These are phyloP conservation scores for Paraphaeosphaeria minitans DNA, from an alignment of 2,329 filamentous ascomycete species.

Conservation along the genomic window DNA sequence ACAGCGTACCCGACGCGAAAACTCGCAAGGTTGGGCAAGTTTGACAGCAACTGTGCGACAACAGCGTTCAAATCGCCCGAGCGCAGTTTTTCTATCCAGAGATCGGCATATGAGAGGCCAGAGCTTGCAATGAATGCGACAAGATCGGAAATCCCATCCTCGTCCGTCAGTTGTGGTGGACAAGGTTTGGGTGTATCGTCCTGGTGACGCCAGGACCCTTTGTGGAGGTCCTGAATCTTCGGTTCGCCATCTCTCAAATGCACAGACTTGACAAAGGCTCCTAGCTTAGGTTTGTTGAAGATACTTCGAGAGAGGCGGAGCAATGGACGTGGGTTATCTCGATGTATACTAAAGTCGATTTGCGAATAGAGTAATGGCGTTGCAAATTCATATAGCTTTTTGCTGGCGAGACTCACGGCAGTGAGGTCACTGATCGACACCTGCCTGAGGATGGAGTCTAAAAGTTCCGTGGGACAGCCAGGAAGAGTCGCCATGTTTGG, in stretches of 20 bases:
- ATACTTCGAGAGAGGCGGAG: constrained; percentile 8
- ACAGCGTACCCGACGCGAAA: constrained; percentile 9
- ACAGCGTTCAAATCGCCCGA: constrained; percentile 5
- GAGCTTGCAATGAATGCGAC: neutral
- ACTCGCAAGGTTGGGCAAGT: constrained; percentile 1
- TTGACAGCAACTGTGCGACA: constrained; percentile 3
- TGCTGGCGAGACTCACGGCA: constrained; percentile 8
- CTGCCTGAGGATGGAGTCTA: constrained; percentile 2
- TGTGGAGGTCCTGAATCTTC: neutral
- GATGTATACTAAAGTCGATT: constrained; percentile 1
- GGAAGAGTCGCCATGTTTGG: constrained; percentile 6
- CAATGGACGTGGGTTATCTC: constrained; percentile 3
- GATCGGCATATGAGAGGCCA: constrained; percentile 2
- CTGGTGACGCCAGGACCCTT: neutral
- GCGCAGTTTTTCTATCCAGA: constrained; percentile 10
- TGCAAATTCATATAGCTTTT: constrained; percentile 1
- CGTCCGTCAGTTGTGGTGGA: constrained; percentile 7
- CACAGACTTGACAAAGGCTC: constrained; percentile 4
- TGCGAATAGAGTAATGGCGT: constrained; percentile 3
- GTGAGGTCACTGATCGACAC: constrained; percentile 5
- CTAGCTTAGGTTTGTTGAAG: constrained; percentile 2
- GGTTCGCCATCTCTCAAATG: constrained; percentile 8
- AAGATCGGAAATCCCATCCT: neutral
- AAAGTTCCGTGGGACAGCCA: constrained; percentile 2
- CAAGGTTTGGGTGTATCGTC: neutral